Conservation (phyloP, 306 rosid genomes). For the Malus orientalis region DNA sequence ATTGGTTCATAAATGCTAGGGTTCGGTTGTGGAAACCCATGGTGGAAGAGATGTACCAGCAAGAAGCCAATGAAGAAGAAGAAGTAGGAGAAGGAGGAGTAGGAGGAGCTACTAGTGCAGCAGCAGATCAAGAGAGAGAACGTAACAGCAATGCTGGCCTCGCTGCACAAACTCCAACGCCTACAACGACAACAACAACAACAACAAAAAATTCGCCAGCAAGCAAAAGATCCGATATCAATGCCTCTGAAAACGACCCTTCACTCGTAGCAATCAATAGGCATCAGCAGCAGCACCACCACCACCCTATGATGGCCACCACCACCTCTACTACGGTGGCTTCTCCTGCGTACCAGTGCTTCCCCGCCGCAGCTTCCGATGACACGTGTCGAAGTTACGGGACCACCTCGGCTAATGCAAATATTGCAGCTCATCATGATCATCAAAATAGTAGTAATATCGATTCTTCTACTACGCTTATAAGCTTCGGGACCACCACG, state of each 20-base stretch:
- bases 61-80: slow-evolving; percentile 64
- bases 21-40: slow-evolving; percentile 99
- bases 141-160: slow-evolving; percentile 13
- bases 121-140: neutral
- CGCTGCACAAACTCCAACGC: slow-evolving; percentile 59
- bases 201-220: slow-evolving; percentile 19
- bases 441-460: slow-evolving; percentile 20
- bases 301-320: slow-evolving; percentile 7
- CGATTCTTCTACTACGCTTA: slow-evolving; percentile 49
- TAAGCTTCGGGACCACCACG: slow-evolving; percentile 73
- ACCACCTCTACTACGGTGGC: slow-evolving; percentile 36
- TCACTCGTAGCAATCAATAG: slow-evolving; percentile 55
- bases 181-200: slow-evolving; percentile 2
- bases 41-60: slow-evolving; percentile 99
- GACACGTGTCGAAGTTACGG: slow-evolving; percentile 66
- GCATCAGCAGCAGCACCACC: slow-evolving; percentile 29
- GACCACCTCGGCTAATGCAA: slow-evolving; percentile 43
- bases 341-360: slow-evolving; percentile 27
- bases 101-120: slow-evolving; percentile 16
- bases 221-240: slow-evolving; percentile 52
- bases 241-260: slow-evolving; percentile 61
- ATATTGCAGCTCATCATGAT: slow-evolving; percentile 1
- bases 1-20: slow-evolving; percentile 99
- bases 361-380: slow-evolving; percentile 17
- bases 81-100: slow-evolving; percentile 16